A percentile compares a stretch with the other conserved stretches of the same genome.
Evolutionary conservation across 345 rosid species (phyloP).

Genomic region (Lepidium aucheri): DNA sequence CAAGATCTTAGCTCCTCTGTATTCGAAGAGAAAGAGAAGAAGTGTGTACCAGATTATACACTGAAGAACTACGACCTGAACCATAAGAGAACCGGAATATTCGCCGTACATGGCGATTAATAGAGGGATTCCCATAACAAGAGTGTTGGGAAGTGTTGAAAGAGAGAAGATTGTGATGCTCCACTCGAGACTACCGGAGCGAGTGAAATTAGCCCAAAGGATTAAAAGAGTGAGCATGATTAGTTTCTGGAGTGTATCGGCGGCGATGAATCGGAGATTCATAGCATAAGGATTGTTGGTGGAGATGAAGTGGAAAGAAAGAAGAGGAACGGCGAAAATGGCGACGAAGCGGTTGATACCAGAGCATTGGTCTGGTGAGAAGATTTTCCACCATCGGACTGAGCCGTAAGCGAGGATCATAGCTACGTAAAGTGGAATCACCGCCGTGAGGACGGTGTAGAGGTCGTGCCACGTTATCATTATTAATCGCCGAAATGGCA

Average conservation of each 20-base stretch:
- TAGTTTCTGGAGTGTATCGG: conserved; percentile 83
- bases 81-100: conserved; percentile 69
- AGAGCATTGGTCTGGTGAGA: conserved; percentile 90
- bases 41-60: conserved; percentile 94
- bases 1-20: conserved; percentile 79
- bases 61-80: conserved; percentile 89
- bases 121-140: conserved; percentile 92
- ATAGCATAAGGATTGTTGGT: conserved; percentile 68
- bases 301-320: conserved; percentile 95
- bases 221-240: conserved; percentile 51
- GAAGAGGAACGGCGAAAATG: conserved; percentile 82
- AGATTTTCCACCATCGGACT: conserved; percentile 94
- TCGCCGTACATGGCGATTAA: conserved; percentile 85
- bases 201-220: conserved; percentile 55
- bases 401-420: conserved; percentile 95
- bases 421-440: conserved; percentile 81
- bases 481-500: neutral
- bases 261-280: conserved; percentile 84
- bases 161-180: conserved; percentile 83
- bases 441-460: conserved; percentile 79
- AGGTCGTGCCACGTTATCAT: conserved; percentile 75
- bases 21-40: conserved; percentile 78
- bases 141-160: conserved; percentile 85
- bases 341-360: conserved; percentile 98
- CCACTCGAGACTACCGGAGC: conserved; percentile 76